Conservation (phyloP, 2,329 filamentous ascomycete species). For the Phyllosticta capitalensis region DNA sequence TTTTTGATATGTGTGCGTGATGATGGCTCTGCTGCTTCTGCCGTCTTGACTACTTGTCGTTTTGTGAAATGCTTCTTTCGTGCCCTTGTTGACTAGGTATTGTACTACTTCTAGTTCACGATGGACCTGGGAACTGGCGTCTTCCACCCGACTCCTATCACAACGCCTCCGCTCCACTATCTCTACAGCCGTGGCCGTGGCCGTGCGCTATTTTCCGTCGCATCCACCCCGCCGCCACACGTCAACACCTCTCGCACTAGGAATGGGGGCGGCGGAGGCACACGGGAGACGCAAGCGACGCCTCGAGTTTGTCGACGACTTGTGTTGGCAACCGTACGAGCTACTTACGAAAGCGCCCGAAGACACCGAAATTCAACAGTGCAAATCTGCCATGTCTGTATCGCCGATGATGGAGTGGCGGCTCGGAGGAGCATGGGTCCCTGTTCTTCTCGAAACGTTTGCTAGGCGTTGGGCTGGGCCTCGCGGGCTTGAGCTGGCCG, state of each 20-base stretch:
- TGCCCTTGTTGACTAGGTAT: too few relatives aligned
- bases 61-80: too few relatives aligned
- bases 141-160: not conserved
- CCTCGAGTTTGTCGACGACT: too few relatives aligned
- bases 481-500: not conserved
- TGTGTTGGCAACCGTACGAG: too few relatives aligned
- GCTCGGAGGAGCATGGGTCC: slow-evolving; percentile 5
- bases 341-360: not conserved
- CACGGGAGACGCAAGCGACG: too few relatives aligned
- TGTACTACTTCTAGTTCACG: too few relatives aligned
- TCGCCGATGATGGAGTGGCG: slow-evolving; percentile 11
- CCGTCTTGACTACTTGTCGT: not conserved
- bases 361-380: not conserved
- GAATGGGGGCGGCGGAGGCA: not conserved
- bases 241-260: not conserved
- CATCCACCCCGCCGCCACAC: not conserved
- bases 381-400: not conserved
- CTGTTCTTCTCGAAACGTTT: slow-evolving; percentile 9
- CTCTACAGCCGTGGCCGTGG: not conserved
- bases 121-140: too few relatives aligned
- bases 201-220: not conserved
- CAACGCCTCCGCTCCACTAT: not conserved
- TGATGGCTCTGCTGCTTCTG: not conserved
- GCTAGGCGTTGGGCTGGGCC: slow-evolving; percentile 7
- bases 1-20: not conserved